phyloP scores from a whole-genome alignment of 805 yeast species.

The Saccharomycopsis fibuligera region DNA sequence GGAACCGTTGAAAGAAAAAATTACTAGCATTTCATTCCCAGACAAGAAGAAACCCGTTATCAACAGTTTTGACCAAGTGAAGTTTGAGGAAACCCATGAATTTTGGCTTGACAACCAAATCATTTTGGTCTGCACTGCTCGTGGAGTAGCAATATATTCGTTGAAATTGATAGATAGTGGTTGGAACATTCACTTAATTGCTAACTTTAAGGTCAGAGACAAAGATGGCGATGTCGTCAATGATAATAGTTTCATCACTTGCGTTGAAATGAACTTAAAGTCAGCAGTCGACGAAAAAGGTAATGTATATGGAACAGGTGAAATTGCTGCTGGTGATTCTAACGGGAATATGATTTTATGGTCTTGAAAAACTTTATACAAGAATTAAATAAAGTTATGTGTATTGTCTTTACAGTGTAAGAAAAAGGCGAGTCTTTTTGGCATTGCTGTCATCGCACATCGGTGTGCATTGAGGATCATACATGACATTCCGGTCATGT shows the following conservation, averaged over 20 bases:
- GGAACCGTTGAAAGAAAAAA: conserved; percentile 20
- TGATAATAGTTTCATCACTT: conserved; percentile 25
- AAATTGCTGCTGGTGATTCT: conserved; percentile 48
- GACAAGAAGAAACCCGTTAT: conserved; percentile 25
- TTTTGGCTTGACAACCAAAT: conserved; percentile 34
- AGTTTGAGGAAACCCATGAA: conserved; percentile 30
- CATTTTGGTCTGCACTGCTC: conserved; percentile 32
- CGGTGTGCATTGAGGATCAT: too few relatives aligned
- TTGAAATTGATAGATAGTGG: conserved; percentile 29
- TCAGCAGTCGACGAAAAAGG: conserved; percentile 32
- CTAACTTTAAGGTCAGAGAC: conserved; percentile 26
- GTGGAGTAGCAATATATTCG: conserved; percentile 23
- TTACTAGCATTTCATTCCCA: conserved; percentile 23
- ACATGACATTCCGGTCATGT: too few relatives aligned
- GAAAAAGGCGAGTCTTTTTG: too few relatives aligned
- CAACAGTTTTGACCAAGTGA: conserved; percentile 24
- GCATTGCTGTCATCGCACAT: too few relatives aligned
- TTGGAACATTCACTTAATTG: conserved; percentile 24
- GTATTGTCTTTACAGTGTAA: too few relatives aligned
- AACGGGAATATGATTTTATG: conserved; percentile 46
- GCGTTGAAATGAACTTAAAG: conserved; percentile 31
- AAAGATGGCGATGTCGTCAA: conserved; percentile 17
- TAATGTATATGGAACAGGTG: conserved; percentile 32
- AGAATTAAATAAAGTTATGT: too few relatives aligned
- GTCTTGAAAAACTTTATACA: conserved; percentile 29